These are phyloP conservation scores for Exophiala calicioides DNA, from an alignment of 2,329 filamentous ascomycete species.

Conservation along the genomic window DNA sequence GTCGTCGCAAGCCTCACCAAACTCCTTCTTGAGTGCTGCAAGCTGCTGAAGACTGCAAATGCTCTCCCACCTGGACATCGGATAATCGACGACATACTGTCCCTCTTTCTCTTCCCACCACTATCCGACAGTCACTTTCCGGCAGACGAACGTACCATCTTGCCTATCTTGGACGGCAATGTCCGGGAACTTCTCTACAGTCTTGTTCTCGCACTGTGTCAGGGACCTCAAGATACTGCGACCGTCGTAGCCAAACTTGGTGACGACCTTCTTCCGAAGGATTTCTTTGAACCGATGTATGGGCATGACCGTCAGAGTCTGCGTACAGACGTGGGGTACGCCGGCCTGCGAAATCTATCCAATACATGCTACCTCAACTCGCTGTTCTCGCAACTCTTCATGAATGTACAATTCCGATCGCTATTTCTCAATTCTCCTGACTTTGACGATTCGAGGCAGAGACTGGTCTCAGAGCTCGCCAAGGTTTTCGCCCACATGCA, in stretches of 20 bases:
- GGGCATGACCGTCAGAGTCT: slow-evolving; percentile 41
- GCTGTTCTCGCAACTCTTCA: slow-evolving; percentile 89
- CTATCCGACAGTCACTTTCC: slow-evolving; percentile 37
- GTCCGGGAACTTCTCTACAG: slow-evolving; percentile 63
- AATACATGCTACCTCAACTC: slow-evolving; percentile 99
- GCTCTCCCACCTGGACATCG: slow-evolving; percentile 34
- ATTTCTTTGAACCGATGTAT: slow-evolving; percentile 23
- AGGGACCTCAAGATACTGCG: slow-evolving; percentile 51
- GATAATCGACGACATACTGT: slow-evolving; percentile 59
- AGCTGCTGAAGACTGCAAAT: slow-evolving; percentile 17
- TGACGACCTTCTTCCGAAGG: slow-evolving; percentile 24
- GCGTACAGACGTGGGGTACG: slow-evolving; percentile 76
- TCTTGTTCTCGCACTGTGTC: slow-evolving; percentile 59
- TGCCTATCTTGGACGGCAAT: slow-evolving; percentile 55
- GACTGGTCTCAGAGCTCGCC: slow-evolving; percentile 74
- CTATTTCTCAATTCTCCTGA: slow-evolving; percentile 70
- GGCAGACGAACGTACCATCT: slow-evolving; percentile 35
- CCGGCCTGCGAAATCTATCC: slow-evolving; percentile 86
- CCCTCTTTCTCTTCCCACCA: slow-evolving; percentile 66
- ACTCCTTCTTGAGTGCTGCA: slow-evolving; percentile 39
- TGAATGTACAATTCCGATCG: slow-evolving; percentile 83
- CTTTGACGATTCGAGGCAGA: slow-evolving; percentile 60
- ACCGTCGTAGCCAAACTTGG: slow-evolving; percentile 22
- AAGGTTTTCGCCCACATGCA: slow-evolving; percentile 84
- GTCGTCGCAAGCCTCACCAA: slow-evolving; percentile 46